A percentile compares a stretch with the other conserved stretches of the same genome.
phyloP scores from a whole-genome alignment of 78 protist genomes.

The Diacronema lutheri region DNA sequence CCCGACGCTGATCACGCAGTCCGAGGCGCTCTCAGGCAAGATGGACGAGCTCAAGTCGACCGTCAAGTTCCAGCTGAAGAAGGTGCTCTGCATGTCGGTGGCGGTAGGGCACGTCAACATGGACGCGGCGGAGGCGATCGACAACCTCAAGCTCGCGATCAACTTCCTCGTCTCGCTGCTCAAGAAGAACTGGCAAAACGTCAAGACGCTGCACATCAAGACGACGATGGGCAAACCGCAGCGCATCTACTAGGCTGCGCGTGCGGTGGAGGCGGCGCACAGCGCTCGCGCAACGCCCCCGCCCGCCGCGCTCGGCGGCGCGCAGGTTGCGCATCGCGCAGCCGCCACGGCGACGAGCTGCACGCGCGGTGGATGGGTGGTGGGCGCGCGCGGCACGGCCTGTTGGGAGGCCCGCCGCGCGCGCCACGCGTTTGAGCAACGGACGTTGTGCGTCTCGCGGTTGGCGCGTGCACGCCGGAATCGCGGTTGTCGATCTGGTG shows the following conservation, averaged over 20 bases:
- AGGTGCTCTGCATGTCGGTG: conserved; percentile 93
- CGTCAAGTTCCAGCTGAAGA: conserved; percentile 99
- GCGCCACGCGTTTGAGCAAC: no score
- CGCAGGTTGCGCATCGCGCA: no score
- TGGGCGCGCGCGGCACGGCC: no score
- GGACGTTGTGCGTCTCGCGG: no score
- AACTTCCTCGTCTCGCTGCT: conserved; percentile 98
- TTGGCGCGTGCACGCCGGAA: no score
- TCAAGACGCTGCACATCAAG: conserved; percentile 93
- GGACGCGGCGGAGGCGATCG: conserved; percentile 75
- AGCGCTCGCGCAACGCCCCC: no score
- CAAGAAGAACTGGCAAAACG: conserved; percentile 99
- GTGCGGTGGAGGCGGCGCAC: background rate
- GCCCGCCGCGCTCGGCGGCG: no score
- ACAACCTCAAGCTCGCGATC: conserved; percentile 87
- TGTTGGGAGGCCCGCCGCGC: no score
- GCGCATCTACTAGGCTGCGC: background rate
- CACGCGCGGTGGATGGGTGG: no score
- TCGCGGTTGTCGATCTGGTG: no score
- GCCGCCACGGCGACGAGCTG: no score
- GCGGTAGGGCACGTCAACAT: conserved; percentile 96
- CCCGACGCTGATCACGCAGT: conserved; percentile 76
- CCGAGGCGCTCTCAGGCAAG: conserved; percentile 41
- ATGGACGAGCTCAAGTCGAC: conserved; percentile 86
- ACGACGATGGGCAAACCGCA: conserved; percentile 90